phyloP scores from a whole-genome alignment of 805 yeast genomes.

The Saturnispora halmiae region DNA sequence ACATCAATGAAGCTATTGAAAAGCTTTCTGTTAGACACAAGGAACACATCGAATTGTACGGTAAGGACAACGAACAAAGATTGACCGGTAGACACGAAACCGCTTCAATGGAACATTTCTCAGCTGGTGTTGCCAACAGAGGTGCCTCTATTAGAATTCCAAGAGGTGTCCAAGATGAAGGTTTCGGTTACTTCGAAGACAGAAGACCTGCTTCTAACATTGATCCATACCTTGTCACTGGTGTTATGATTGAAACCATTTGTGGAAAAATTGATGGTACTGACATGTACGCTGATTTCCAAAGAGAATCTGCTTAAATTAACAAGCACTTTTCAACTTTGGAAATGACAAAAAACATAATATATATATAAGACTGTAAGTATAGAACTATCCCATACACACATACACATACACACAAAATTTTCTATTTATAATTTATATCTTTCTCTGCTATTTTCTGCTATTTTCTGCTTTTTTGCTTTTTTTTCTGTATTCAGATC shows the following conservation, averaged over 20 bases:
- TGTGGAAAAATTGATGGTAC: slow-evolving; percentile 93
- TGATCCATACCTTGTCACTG: slow-evolving; percentile 97
- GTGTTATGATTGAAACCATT: slow-evolving; percentile 95
- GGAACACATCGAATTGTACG: slow-evolving; percentile 93
- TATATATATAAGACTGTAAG: too few species aligned
- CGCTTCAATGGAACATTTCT: slow-evolving; percentile 83
- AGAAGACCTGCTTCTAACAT: slow-evolving; percentile 99
- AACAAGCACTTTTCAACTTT: too few species aligned
- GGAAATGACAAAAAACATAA: too few species aligned
- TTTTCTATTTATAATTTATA: too few species aligned
- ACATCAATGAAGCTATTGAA: slow-evolving; percentile 85
- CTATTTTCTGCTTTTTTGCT: too few species aligned
- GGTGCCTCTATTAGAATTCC: slow-evolving; percentile 99
- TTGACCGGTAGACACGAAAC: slow-evolving; percentile 98
- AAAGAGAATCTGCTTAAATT: slow-evolving; percentile 50
- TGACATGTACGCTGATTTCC: slow-evolving; percentile 85
- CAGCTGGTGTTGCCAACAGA: slow-evolving; percentile 98
- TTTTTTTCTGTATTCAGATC: too few species aligned
- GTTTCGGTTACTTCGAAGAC: slow-evolving; percentile 97
- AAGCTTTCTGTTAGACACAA: slow-evolving; percentile 92
- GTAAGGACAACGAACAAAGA: slow-evolving; percentile 91
- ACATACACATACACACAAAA: too few species aligned
- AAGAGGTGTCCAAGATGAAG: slow-evolving; percentile 96
- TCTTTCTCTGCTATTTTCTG: too few species aligned
- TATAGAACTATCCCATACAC: too few species aligned